Evolutionary conservation across 2,329 filamentous ascomycete species (phyloP), one percentile per base, ranked within the genome.

Genomic region (Diaporthe citrichinensis): DNA sequence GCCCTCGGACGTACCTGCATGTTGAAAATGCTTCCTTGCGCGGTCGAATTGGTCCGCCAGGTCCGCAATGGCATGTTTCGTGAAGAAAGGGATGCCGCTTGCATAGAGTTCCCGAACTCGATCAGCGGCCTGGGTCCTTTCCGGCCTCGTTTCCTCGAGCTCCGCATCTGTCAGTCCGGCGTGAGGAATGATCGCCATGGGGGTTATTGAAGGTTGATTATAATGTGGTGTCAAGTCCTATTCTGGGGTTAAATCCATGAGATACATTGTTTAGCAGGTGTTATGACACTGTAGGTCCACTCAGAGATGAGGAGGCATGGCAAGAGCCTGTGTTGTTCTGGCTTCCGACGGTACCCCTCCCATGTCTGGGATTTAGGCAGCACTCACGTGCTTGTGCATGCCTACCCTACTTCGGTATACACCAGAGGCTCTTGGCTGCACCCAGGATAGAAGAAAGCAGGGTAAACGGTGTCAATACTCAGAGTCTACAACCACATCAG

Each of bases 71-170:
- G 65, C 31, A 5, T 15, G 6, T 28, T 53, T 69, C 20, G 65
- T 69, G 15, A 55, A 55, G 65, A 69, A 69, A 12, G 65, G 46
- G 15, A 69, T 31, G 12, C 65, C 46, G 34, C 31, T 39, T 14
- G 5, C 15, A 17, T 55, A 69, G 2, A 55, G 23, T 3, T 3
- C 34, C 10, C 65, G 46, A 23, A 69, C 20, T 10, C 8, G 46
- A 17, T 69, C 31, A 10, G n/a, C 31, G 9, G 34, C 65, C 65
- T 20, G 6, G 9, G 2, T 23, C 31, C 15, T 34, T 20, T 41
- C 23, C 10, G 20, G 8, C 7, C 25, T n/a, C 6, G 5, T 39
- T 41, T n/a, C 12, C 12, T 20, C 5, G 12, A 51, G 31, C 65
- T 39, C 23, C 12, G 46, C 23, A 41, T 34, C 20, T 62, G 58